These are phyloP conservation scores for Orbilia ellipsospora DNA, from an alignment of 2,329 filamentous ascomycete species.

Conservation along the genomic window DNA sequence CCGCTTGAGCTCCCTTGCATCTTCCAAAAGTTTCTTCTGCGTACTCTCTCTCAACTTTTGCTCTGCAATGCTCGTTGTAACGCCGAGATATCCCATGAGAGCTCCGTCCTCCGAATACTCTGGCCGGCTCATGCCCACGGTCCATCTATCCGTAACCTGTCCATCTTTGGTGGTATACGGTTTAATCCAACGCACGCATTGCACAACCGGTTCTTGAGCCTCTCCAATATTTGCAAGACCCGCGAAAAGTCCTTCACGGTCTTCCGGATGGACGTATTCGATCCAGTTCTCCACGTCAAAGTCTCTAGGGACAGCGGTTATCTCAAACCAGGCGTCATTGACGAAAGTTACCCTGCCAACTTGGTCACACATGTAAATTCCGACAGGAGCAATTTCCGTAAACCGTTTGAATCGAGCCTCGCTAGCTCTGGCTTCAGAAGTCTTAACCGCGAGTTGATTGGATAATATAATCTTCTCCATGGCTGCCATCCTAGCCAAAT, in stretches of 20 bases:
- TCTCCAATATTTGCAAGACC: conserved; percentile 16
- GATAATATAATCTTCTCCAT: conserved; percentile 81
- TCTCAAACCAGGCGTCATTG: conserved; percentile 78
- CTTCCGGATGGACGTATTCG: conserved; percentile 35
- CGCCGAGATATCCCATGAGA: conserved; percentile 80
- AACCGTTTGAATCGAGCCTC: conserved; percentile 82
- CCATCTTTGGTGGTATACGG: conserved; percentile 38
- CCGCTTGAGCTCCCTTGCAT: conserved; percentile 82
- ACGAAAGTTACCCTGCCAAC: conserved; percentile 78
- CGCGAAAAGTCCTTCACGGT: background rate
- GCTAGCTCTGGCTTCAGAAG: conserved; percentile 69
- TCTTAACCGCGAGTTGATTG: conserved; percentile 75
- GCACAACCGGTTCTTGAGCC: conserved; percentile 10
- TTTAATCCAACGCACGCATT: conserved; percentile 32
- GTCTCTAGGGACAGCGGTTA: conserved; percentile 35
- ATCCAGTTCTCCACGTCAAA: conserved; percentile 39
- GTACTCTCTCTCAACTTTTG: conserved; percentile 87
- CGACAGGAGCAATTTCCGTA: conserved; percentile 84
- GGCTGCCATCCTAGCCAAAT: conserved; percentile 78
- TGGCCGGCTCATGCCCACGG: conserved; percentile 79
- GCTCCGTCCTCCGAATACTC: conserved; percentile 73
- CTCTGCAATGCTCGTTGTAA: conserved; percentile 84
- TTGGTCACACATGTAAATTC: conserved; percentile 81
- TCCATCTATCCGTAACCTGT: conserved; percentile 74
- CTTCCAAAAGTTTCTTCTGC: conserved; percentile 79